These are phyloP conservation scores for Phaeomoniella chlamydospora DNA, from an alignment of 2,329 filamentous ascomycete species.

Conservation along the genomic window DNA sequence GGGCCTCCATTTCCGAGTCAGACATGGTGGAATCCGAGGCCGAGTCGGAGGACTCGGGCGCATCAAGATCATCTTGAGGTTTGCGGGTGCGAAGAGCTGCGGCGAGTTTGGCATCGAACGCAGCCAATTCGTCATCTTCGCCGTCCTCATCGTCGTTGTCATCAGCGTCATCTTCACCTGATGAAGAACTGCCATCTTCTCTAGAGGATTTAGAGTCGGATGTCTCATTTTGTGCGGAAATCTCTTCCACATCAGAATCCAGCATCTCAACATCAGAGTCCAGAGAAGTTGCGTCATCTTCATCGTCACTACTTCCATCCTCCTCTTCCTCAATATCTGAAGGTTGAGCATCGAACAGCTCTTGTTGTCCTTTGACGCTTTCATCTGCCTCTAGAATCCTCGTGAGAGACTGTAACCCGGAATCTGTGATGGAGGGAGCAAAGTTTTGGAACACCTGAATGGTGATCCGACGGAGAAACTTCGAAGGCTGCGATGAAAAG, in stretches of 20 bases:
- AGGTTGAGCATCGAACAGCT: conserved; percentile 63
- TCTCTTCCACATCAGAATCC: conserved; percentile 30
- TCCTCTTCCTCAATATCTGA: conserved; percentile 43
- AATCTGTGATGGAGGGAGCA: conserved; percentile 55
- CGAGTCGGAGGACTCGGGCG: conserved; percentile 31
- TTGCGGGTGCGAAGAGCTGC: conserved; percentile 60
- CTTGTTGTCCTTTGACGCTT: conserved; percentile 66
- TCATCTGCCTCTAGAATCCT: conserved; percentile 63
- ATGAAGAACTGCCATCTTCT: conserved; percentile 13
- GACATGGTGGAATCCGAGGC: conserved; percentile 70
- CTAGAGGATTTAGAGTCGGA: conserved; percentile 9
- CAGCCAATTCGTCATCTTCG: conserved; percentile 37
- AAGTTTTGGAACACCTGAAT: conserved; percentile 81
- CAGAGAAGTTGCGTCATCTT: conserved; percentile 23
- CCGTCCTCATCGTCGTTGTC: conserved; percentile 18
- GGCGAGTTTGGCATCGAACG: conserved; percentile 62
- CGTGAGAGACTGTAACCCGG: conserved; percentile 52
- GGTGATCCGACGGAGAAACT: conserved; percentile 71
- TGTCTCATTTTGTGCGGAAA: conserved; percentile 7
- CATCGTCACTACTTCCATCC: conserved; percentile 29
- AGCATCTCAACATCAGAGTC: conserved; percentile 22
- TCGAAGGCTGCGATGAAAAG: conserved; percentile 73
- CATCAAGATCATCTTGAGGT: conserved; percentile 38
- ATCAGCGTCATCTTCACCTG: conserved; percentile 22
- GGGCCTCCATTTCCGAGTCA: conserved; percentile 84